phyloP scores from a whole-genome alignment of 2,329 filamentous ascomycete species.

The Neonectria sp. region DNA sequence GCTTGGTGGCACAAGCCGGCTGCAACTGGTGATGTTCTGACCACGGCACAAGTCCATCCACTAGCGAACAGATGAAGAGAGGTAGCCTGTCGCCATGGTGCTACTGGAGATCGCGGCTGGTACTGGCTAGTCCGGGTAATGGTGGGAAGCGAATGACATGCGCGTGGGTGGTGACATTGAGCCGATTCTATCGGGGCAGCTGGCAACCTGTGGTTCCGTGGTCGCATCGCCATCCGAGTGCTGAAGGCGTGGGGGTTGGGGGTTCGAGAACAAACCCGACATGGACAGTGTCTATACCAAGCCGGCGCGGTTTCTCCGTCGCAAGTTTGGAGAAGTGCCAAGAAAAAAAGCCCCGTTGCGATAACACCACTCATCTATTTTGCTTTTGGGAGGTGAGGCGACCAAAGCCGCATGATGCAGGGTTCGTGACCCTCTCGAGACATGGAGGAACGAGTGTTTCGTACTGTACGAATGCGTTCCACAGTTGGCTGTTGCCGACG shows the following conservation, averaged over 20 bases:
- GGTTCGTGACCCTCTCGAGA: slow-evolving; percentile 27
- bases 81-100: slow-evolving; percentile 1
- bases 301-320: neutral
- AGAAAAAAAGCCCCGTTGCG: neutral
- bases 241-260: slow-evolving; percentile 24
- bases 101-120: slow-evolving; percentile 11
- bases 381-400: slow-evolving; percentile 26
- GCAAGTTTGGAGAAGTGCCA: slow-evolving; percentile 2
- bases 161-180: slow-evolving; percentile 12
- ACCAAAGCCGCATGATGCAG: slow-evolving; percentile 38
- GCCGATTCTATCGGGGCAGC: neutral
- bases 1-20: neutral
- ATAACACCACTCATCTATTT: slow-evolving; percentile 23
- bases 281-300: slow-evolving; percentile 1
- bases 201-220: slow-evolving; percentile 1
- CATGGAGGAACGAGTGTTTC: slow-evolving; percentile 17
- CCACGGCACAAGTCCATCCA: neutral
- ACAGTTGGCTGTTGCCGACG: slow-evolving; percentile 16
- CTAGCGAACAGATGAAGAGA: neutral
- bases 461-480: slow-evolving; percentile 9
- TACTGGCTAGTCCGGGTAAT: slow-evolving; percentile 10
- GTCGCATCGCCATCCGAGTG: slow-evolving; percentile 12
- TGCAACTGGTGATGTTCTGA: neutral
- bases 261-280: slow-evolving; percentile 17
- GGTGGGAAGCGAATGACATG: slow-evolving; percentile 6